Conservation (phyloP, 139 green algal genomes). For the Pedinophyceae sp. region DNA sequence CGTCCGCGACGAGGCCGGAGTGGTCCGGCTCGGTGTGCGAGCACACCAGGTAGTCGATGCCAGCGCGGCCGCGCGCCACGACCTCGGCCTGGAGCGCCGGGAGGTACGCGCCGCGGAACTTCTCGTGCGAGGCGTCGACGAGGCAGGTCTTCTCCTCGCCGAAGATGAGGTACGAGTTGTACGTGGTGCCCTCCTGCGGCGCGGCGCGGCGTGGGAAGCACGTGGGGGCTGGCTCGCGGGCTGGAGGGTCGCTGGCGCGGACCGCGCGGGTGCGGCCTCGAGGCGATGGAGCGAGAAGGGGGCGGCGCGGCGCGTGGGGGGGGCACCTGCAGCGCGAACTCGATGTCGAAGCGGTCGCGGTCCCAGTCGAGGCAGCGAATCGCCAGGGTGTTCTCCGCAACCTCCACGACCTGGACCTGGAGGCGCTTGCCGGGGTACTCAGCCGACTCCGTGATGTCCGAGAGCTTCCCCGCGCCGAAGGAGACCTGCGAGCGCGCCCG, state of each 20-base stretch:
- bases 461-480: no score
- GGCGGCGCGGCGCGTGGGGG: no score
- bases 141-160: constrained; percentile 72
- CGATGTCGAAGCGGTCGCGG: constrained; percentile 78
- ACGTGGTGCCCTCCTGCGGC: constrained; percentile 74
- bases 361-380: constrained; percentile 87
- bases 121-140: constrained; percentile 87
- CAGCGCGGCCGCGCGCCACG: constrained; percentile 8
- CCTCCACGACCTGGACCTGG: constrained; percentile 17
- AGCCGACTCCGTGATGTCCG: no score
- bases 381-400: constrained; percentile 64
- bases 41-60: constrained; percentile 77
- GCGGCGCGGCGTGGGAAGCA: not conserved
- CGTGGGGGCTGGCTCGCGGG: constrained; percentile 22
- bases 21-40: constrained; percentile 86
- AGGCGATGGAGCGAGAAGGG: no score
- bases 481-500: no score
- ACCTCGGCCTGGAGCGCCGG: constrained; percentile 31
- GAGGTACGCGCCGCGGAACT: constrained; percentile 83
- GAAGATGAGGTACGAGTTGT: constrained; percentile 92
- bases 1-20: constrained; percentile 63
- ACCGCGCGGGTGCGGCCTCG: no score
- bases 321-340: constrained; percentile 63
- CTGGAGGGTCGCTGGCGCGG: constrained; percentile 15
- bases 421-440: not conserved